Evolutionary conservation across 345 rosid species (phyloP).

Genomic region (Gossypium sturtianum): DNA sequence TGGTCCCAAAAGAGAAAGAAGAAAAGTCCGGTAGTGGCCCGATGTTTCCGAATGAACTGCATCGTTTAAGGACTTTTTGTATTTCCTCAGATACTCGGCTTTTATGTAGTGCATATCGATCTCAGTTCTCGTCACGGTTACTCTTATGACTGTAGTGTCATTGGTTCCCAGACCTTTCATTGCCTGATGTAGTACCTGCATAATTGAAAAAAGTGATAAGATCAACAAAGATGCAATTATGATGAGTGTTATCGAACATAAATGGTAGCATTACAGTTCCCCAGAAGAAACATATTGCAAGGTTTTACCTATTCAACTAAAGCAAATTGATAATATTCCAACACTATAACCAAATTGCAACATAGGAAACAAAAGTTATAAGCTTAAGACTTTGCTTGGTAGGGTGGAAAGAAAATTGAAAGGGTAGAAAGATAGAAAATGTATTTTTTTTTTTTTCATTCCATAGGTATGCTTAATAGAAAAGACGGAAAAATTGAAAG

Average conservation of each 20-base stretch:
- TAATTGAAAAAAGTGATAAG: neutral
- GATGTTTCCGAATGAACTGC: conserved; percentile 66
- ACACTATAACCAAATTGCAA: neutral
- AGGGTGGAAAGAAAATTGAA: no score
- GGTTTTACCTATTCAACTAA: neutral
- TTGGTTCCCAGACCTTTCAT: conserved; percentile 70
- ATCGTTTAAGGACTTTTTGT: conserved; percentile 48
- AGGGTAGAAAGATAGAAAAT: no score
- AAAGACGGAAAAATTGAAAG: no score
- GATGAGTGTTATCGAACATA: neutral
- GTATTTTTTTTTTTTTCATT: no score
- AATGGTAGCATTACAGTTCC: neutral
- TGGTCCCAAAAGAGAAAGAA: conserved; percentile 56
- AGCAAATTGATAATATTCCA: neutral
- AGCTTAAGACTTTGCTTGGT: neutral
- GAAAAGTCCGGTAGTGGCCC: conserved; percentile 56
- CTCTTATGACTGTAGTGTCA: conserved; percentile 45
- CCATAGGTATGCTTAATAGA: no score
- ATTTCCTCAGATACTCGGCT: conserved; percentile 53
- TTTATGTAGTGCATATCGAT: conserved; percentile 68
- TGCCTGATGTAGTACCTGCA: conserved; percentile 46
- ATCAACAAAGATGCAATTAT: neutral
- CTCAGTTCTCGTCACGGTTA: conserved; percentile 64
- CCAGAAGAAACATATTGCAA: neutral
- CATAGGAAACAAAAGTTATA: neutral